These are phyloP conservation scores for Cryomyces antarcticus DNA, from an alignment of 495 filamentous ascomycete genomes.

Conservation along the genomic window DNA sequence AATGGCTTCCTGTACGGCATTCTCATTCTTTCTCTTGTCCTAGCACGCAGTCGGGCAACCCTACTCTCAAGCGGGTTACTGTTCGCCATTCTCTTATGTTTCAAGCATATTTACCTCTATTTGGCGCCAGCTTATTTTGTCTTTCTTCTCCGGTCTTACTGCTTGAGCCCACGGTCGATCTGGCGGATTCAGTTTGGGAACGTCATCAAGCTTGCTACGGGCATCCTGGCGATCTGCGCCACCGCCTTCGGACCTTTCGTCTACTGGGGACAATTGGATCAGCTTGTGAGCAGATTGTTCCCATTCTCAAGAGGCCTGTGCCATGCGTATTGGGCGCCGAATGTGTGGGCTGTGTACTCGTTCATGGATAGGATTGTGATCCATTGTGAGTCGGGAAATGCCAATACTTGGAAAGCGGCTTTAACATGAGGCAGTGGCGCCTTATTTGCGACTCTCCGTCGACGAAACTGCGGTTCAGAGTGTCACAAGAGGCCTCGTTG, in stretches of 20 bases:
- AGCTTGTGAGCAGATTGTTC: constrained; percentile 69
- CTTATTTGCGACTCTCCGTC: constrained; percentile 50
- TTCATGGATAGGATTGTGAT: constrained; percentile 73
- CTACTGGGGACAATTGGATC: constrained; percentile 67
- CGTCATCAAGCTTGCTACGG: constrained; percentile 55
- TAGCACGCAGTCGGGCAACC: constrained; percentile 57
- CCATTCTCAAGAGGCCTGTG: constrained; percentile 86
- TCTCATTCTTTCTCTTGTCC: constrained; percentile 62
- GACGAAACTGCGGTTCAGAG: constrained; percentile 59
- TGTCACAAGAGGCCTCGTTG: constrained; percentile 79
- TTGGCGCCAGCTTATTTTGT: constrained; percentile 93
- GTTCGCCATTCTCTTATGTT: constrained; percentile 70
- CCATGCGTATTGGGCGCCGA: constrained; percentile 97
- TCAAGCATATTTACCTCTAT: constrained; percentile 98
- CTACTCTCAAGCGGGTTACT: constrained; percentile 58
- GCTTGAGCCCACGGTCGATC: constrained; percentile 57
- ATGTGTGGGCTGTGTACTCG: constrained; percentile 93
- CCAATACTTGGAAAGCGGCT: neutral
- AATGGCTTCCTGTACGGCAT: constrained; percentile 92
- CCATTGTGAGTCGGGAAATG: constrained; percentile 30
- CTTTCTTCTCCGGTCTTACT: constrained; percentile 70
- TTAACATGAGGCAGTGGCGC: constrained; percentile 37
- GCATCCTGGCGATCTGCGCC: constrained; percentile 52
- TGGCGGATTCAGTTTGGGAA: constrained; percentile 62
- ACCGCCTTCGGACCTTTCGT: constrained; percentile 82